Evolutionary conservation across 2,329 filamentous ascomycete genomes (phyloP).

Genomic region (Aspergillus amoenus): DNA sequence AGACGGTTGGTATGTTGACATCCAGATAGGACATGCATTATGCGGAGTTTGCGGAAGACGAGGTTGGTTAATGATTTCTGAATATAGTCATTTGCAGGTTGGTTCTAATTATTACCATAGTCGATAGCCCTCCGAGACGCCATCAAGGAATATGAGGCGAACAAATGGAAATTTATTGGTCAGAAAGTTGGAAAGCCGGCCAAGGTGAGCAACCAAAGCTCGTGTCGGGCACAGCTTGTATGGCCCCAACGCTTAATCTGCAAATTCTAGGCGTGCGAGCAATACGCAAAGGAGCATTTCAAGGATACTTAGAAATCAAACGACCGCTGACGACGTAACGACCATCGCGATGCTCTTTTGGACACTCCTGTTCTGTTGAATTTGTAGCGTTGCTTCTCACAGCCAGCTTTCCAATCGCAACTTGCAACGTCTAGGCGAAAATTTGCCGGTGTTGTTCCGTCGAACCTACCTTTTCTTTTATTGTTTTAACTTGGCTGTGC

Average conservation of each 20-base stretch:
- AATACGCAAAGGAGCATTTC: conserved; percentile 96
- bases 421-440: conserved; percentile 14
- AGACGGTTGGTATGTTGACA: conserved; percentile 8
- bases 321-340: conserved; percentile 36
- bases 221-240: conserved; percentile 12
- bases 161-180: conserved; percentile 98
- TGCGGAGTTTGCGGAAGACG: conserved; percentile 95
- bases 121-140: conserved; percentile 69
- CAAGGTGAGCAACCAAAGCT: conserved; percentile 59
- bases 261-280: conserved; percentile 68
- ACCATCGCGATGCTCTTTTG: conserved; percentile 24
- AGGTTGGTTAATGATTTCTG: conserved; percentile 58
- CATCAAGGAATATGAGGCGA: conserved; percentile 98
- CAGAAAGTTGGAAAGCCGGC: conserved; percentile 97
- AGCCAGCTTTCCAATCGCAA: conserved; percentile 4
- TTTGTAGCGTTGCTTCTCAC: conserved; percentile 2
- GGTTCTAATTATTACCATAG: conserved; percentile 22
- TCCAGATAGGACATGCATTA: conserved; percentile 89
- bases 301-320: conserved; percentile 40
- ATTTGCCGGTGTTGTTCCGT: conserved; percentile 9
- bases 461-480: not conserved
- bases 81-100: not conserved
- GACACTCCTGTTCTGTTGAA: conserved; percentile 15
- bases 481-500: conserved; percentile 9
- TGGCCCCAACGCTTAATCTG: conserved; percentile 18